Base-by-base conservation (phyloP, 2,329 filamentous ascomycete genomes). In the Nigrograna mackinnonii region DNA sequence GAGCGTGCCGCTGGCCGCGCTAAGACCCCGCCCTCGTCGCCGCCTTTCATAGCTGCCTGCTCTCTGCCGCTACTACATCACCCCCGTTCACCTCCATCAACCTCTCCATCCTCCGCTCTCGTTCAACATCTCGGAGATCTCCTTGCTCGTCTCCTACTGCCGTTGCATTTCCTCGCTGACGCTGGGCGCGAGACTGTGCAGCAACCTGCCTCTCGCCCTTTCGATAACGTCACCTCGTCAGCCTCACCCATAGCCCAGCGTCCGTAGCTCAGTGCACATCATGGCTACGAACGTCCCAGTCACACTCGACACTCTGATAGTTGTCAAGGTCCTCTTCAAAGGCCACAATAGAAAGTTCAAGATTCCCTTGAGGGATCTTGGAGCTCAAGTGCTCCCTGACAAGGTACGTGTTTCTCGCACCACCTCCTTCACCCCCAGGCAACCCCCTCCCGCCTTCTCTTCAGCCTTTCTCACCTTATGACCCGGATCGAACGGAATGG, bases 341-440 rank as follows among this genome's bases (percentile, higher is more conserved):
- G 89, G 89, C 46, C 76, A 73, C 60, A 87, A 85, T 60, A 85
- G 87, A 62, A 87, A 91, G 58, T 88, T 95, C 76, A 96, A 95
- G 80, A 80, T 97, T 52, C 87, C 90, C 42, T 80, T 97, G 63
- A 84, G 85, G 66, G 92, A 97, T 56, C 84, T 97, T 43, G 83
- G 83, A 50, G 83, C 87, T 37, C 77, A 75, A 51, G 79, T 83
- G 35, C 82, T 99, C 28, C 89, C 91, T 58, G 77, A 83, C 60
- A 95, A 92, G 83, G 94, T 97, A 36, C 31, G 11, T 33, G 31
- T n/a, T n/a, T n/a, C n/a, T n/a, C n/a, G n/a, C n/a, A n/a, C n/a
- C n/a, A n/a, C n/a, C n/a, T n/a, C n/a, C n/a, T n/a, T n/a, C n/a
- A n/a, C n/a, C n/a, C n/a, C n/a, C n/a, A n/a, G n/a, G n/a, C n/a